These are phyloP conservation scores for Apiotrichum veenhuisii DNA, from an alignment of 1,284 basidiomycete genomes.

Conservation along the genomic window DNA sequence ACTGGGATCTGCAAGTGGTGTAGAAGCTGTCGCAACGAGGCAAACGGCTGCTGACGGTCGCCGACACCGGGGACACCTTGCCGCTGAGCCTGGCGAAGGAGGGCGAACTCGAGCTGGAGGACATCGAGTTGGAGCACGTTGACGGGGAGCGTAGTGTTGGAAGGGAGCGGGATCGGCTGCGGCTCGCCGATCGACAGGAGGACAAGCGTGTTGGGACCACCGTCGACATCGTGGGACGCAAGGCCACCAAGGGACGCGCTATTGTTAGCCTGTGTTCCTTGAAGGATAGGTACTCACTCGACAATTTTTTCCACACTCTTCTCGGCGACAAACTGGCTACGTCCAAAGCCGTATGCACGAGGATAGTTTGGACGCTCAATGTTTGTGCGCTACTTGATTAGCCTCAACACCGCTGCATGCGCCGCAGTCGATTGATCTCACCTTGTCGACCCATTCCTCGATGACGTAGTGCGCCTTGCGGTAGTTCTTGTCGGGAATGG, in stretches of 20 bases:
- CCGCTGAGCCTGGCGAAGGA: constrained; percentile 38
- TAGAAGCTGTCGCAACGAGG: constrained; percentile 36
- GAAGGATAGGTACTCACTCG: constrained; percentile 48
- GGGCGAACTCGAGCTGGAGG: constrained; percentile 38
- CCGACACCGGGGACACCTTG: constrained; percentile 34
- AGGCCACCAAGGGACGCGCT: constrained; percentile 64
- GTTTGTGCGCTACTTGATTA: constrained; percentile 36
- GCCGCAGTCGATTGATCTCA: constrained; percentile 38
- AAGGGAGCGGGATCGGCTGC: constrained; percentile 28
- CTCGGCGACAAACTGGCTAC: constrained; percentile 68
- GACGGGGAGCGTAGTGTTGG: constrained; percentile 57
- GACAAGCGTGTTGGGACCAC: constrained; percentile 65
- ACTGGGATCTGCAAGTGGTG: constrained; percentile 47
- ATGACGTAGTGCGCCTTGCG: constrained; percentile 77
- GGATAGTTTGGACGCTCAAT: constrained; percentile 38
- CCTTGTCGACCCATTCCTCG: constrained; percentile 73
- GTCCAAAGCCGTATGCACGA: constrained; percentile 58
- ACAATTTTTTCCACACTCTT: constrained; percentile 65
- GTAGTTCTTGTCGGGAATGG: constrained; percentile 71
- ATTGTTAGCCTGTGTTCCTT: not conserved
- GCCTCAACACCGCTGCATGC: not conserved
- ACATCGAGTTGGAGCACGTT: constrained; percentile 71
- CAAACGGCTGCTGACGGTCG: constrained; percentile 35
- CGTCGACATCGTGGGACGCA: constrained; percentile 72
- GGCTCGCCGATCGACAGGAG: constrained; percentile 65